Conservation (phyloP, 495 filamentous ascomycete genomes). For the Podospora anserina region DNA sequence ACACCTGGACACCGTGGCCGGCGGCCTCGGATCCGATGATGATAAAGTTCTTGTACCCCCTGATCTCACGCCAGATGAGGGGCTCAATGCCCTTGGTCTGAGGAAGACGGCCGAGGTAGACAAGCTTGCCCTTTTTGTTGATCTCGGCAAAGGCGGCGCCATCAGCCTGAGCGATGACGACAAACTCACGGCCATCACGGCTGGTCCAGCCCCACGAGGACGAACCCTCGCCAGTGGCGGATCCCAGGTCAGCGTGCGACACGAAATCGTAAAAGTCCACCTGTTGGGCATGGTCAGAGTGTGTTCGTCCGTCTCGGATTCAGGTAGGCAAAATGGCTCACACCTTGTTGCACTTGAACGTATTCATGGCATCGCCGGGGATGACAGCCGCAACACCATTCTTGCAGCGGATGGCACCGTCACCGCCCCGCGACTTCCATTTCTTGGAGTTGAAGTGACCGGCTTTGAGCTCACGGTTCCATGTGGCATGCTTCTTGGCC, state of each 20-base stretch:
- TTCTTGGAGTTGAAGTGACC: conserved; percentile 11
- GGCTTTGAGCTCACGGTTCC: conserved; percentile 17
- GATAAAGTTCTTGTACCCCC: conserved; percentile 43
- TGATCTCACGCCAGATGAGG: conserved; percentile 52
- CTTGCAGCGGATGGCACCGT: conserved; percentile 35
- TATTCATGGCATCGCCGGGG: conserved; percentile 42
- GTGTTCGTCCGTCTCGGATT: neutral
- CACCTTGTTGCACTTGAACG: conserved; percentile 53
- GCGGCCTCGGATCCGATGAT: conserved; percentile 49
- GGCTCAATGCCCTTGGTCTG: conserved; percentile 39
- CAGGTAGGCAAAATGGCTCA: neutral
- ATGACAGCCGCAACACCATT: conserved; percentile 47
- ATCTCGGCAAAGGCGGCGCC: conserved; percentile 58
- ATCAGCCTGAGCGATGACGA: conserved; percentile 55
- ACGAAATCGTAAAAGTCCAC: conserved; percentile 55
- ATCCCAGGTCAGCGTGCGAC: conserved; percentile 50
- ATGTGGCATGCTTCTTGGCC: conserved; percentile 35
- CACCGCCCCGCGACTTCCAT: conserved; percentile 32
- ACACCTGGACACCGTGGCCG: conserved; percentile 50
- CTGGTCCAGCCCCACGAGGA: conserved; percentile 57
- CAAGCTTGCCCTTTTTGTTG: conserved; percentile 45
- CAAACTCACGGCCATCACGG: conserved; percentile 54
- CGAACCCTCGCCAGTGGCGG: conserved; percentile 38
- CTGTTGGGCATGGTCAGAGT: conserved; percentile 2
- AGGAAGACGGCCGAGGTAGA: conserved; percentile 56